Evolutionary conservation across 768 basidiomycete genomes (phyloP).

Genomic region (Trametes elegans): DNA sequence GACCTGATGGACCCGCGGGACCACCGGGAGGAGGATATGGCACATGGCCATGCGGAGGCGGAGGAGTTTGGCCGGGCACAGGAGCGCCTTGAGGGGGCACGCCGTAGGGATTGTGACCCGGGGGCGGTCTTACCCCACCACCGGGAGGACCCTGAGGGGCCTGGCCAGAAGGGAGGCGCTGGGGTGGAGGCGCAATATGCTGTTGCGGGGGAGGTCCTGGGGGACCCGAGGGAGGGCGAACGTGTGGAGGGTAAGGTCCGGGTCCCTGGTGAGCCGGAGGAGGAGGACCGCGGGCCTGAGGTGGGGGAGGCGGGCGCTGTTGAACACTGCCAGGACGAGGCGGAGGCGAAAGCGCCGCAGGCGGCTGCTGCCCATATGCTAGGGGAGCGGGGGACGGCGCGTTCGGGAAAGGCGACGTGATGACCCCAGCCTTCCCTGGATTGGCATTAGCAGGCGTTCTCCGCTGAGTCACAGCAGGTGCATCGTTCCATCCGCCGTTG

Average conservation of each 20-base stretch:
- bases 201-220: constrained; percentile 27
- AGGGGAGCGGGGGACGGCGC: constrained; percentile 29
- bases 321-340: constrained; percentile 66
- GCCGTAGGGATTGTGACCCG: constrained; percentile 50
- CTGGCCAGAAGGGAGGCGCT: constrained; percentile 32
- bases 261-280: constrained; percentile 29
- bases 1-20: constrained; percentile 36
- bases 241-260: constrained; percentile 34
- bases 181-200: constrained; percentile 36
- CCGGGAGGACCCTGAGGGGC: constrained; percentile 31
- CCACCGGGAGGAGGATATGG: constrained; percentile 36
- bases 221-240: constrained; percentile 32
- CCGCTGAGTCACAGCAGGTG: constrained; percentile 51
- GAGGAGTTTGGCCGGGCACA: constrained; percentile 38
- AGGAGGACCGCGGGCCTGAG: constrained; percentile 33
- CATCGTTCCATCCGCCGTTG: constrained; percentile 91
- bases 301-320: constrained; percentile 42
- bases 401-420: constrained; percentile 88
- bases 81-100: constrained; percentile 45
- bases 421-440: constrained; percentile 61
- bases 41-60: constrained; percentile 23
- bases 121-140: constrained; percentile 34
- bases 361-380: constrained; percentile 22
- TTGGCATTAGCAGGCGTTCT: constrained; percentile 52
- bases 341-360: constrained; percentile 39